Conservation (phyloP, 164 flowering plant species). For the Liquidambar formosana region DNA sequence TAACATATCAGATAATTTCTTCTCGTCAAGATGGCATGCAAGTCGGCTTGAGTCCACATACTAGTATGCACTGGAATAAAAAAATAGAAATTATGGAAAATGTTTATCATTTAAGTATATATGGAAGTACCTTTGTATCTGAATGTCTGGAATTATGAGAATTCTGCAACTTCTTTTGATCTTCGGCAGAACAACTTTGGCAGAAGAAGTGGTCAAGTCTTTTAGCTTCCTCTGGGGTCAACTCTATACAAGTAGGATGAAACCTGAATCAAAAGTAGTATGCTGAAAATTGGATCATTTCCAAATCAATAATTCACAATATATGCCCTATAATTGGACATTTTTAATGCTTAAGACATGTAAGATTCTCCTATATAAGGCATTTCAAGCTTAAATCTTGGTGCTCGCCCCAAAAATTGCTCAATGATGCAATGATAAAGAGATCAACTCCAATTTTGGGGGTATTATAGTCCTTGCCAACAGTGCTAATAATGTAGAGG, state of each 20-base stretch:
- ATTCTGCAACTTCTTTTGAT: slow-evolving; percentile 55
- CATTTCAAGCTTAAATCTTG: too few species aligned
- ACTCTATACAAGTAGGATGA: slow-evolving; percentile 75
- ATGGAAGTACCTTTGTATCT: slow-evolving; percentile 56
- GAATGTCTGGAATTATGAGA: slow-evolving; percentile 45
- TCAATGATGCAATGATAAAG: too few species aligned
- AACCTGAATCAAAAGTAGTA: slow-evolving; percentile 57
- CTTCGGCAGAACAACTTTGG: slow-evolving; percentile 56
- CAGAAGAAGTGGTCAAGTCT: slow-evolving; percentile 74
- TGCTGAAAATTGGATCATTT: slow-evolving; percentile 7
- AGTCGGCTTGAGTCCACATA: background rate
- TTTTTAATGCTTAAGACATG: too few species aligned
- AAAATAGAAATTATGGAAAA: background rate
- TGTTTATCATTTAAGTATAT: background rate
- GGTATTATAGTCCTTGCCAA: too few species aligned
- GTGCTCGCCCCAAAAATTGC: too few species aligned
- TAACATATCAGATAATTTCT: background rate
- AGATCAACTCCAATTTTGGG: too few species aligned
- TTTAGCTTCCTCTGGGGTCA: slow-evolving; percentile 74
- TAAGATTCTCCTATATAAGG: too few species aligned
- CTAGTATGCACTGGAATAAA: background rate
- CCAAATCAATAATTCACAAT: background rate
- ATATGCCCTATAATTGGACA: background rate
- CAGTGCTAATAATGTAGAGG: too few species aligned
- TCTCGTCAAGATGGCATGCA: background rate